Base-by-base conservation (phyloP, 352 stramenopile species). In the Globisporangium mamillatum region DNA sequence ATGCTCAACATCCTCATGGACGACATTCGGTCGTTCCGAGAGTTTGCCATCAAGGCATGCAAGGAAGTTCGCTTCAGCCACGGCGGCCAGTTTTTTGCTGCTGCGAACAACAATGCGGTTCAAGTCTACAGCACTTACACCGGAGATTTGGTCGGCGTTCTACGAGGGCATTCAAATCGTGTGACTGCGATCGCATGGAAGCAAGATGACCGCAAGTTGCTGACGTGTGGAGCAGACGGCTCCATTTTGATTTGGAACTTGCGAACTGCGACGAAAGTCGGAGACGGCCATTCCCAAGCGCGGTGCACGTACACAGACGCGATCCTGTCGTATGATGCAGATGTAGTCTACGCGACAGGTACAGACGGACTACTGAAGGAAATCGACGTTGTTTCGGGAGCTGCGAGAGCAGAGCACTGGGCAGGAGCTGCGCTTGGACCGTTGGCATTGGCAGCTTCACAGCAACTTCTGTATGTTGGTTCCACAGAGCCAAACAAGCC, bases 1-100 rank as follows among this genome's bases (percentile, higher is more conserved):
- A 77, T 98, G 69, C 90, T 98, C 67, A 98, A 98, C 67, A 88
- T 98, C 24, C 77, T 98, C 22, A 97, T 98, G 87, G 93, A 98
- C 68, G 94, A 98, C 60, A 89, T 98, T 38, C 80, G 91, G 0
- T 74, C 88, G 36, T 98, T 91, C 53, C 89, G 94, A 6, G 93
- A 98, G 67, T 91, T 98, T 57, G 66, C 88, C 1, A 88, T 98
- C 72, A 98, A 98, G 72, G 77, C 79, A 3, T 98, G 95, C 70
- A 77, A 82, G 34, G 92, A 98, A 76, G 89, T 96, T 56, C 81
- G 86, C 14, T 98, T 98, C 73, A 93, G 85, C 53, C 82, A 96
- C 62, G 93, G 93, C 4, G 91, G 92, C 0, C 90, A 98, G 66
- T 97, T 89, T 89, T 97, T 98, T 44, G 92, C 93, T 2, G 89